These are phyloP conservation scores for Penicillium cinerascens DNA, from an alignment of 495 filamentous ascomycete genomes.

Conservation along the genomic window DNA sequence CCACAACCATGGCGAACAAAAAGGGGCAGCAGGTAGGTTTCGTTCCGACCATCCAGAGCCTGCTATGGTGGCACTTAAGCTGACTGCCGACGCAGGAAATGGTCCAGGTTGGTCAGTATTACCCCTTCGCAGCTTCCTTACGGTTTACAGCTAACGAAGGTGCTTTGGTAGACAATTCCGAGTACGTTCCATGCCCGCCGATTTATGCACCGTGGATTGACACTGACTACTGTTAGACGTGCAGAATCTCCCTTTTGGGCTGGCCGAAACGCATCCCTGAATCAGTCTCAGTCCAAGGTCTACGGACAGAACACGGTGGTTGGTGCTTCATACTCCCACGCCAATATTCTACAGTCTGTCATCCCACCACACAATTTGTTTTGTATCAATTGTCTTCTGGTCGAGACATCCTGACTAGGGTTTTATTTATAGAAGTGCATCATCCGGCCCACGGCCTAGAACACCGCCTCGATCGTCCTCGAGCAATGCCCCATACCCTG, in stretches of 20 bases:
- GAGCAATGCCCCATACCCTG: conserved; percentile 33
- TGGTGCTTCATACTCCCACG: conserved; percentile 93
- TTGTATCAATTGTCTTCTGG: not conserved
- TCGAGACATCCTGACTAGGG: conserved; percentile 11
- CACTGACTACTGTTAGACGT: conserved; percentile 42
- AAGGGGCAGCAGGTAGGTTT: conserved; percentile 70
- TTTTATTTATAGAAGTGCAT: conserved; percentile 44
- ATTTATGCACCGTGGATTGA: not conserved
- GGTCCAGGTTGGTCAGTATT: conserved; percentile 94
- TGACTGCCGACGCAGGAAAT: conserved; percentile 69
- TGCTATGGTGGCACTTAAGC: not conserved
- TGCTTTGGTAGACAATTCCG: conserved; percentile 40
- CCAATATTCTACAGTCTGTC: conserved; percentile 87
- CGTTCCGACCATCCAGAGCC: not conserved
- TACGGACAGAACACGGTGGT: conserved; percentile 77
- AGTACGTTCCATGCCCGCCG: conserved; percentile 38
- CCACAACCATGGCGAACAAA: conserved; percentile 50
- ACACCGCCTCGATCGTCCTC: conserved; percentile 56
- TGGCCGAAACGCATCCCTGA: conserved; percentile 45
- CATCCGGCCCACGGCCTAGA: conserved; percentile 54
- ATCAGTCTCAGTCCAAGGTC: conserved; percentile 43
- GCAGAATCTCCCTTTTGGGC: conserved; percentile 90
- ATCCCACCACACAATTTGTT: conserved; percentile 21
- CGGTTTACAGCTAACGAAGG: conserved; percentile 25
- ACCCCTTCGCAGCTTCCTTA: conserved; percentile 23